Evolutionary conservation across 345 rosid species (phyloP), one percentile per base, ranked within the genome.

Genomic region (Eucalyptus dawsonii): DNA sequence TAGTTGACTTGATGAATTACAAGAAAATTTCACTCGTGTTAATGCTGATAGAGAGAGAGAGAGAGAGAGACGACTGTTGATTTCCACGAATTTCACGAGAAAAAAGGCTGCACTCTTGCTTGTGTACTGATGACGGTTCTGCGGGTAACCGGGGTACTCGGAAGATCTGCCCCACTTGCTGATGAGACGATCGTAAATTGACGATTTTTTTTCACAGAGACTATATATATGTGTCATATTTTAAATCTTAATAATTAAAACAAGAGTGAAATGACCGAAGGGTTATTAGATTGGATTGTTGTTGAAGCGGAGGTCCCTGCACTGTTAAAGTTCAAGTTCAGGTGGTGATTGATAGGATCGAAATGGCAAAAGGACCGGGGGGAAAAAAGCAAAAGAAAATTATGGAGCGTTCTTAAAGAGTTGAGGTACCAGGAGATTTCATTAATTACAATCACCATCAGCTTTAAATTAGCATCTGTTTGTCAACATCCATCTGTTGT

Each of bases 281-380:
- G 47, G 12, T 76, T 40, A 76, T 40, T 40, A 40, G 13, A 44
- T 76, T 44, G 7, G 85, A 21, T 76, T 76, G 47, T 76, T 40
- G 85, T 40, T 76, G 47, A 11, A 76, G 85, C 47, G 7, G 85
- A 40, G 6, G 47, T 40, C 6, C 85, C 47, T 76, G 25, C 27
- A 22, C 81, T 72, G 45, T 72, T 37, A 17, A 17, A 22, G 24
- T 76, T 37, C 45, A 40, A 40, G 85, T 22, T 76, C 85, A 76
- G 47, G 47, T 21, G 47, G 85, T 11, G 27, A 76, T 40, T 40
- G 14, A 21, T 76, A 76, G 24, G 83, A 76, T 76, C 47, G 24
- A 37, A 37, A 9, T 5, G 42, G 42, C 0, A 7, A 19, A 21
- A 37, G 24, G 47, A 37, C 27, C 14, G 2, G 3, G 2, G 1